A percentile compares a stretch with the other conserved stretches of the same genome.
These are phyloP conservation scores for Picochlorum sp. DNA, from an alignment of 139 green algal genomes.

Conservation along the genomic window DNA sequence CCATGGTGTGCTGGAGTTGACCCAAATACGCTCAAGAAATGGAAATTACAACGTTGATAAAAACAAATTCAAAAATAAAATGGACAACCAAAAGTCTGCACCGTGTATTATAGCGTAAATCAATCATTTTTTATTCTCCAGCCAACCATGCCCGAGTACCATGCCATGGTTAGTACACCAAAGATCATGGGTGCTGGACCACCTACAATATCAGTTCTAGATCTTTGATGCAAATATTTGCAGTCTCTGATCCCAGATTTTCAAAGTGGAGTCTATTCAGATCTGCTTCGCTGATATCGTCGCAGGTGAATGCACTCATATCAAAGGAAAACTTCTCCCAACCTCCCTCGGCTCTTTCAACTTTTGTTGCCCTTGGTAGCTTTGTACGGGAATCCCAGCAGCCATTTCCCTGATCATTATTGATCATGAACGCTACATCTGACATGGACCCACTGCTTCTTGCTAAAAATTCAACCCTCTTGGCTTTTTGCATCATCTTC, in stretches of 20 bases:
- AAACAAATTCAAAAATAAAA: conserved; percentile 10
- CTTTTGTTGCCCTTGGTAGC: background rate
- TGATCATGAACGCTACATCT: conserved; percentile 9
- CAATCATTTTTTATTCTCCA: background rate
- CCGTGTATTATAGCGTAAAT: conserved; percentile 1
- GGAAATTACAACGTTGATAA: too few species aligned
- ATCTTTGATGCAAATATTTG: conserved; percentile 17
- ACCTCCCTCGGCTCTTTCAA: conserved; percentile 7
- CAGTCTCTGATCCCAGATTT: conserved; percentile 8
- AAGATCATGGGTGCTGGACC: background rate
- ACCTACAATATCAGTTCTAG: conserved; percentile 7
- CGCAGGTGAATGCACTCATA: background rate
- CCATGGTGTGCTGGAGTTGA: too few species aligned
- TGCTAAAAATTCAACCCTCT: conserved; percentile 23
- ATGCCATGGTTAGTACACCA: too few species aligned
- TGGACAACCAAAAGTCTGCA: background rate
- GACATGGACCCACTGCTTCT: background rate
- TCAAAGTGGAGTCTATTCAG: conserved; percentile 21
- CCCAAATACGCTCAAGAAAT: too few species aligned
- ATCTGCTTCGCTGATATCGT: background rate
- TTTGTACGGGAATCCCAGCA: background rate
- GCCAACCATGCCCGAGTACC: too few species aligned
- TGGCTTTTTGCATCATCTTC: background rate
- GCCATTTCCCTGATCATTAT: conserved; percentile 4
- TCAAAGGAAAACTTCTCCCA: conserved; percentile 9